These are phyloP conservation scores for Leccinum fibrillosum DNA, from an alignment of 768 basidiomycete species.

Conservation along the genomic window DNA sequence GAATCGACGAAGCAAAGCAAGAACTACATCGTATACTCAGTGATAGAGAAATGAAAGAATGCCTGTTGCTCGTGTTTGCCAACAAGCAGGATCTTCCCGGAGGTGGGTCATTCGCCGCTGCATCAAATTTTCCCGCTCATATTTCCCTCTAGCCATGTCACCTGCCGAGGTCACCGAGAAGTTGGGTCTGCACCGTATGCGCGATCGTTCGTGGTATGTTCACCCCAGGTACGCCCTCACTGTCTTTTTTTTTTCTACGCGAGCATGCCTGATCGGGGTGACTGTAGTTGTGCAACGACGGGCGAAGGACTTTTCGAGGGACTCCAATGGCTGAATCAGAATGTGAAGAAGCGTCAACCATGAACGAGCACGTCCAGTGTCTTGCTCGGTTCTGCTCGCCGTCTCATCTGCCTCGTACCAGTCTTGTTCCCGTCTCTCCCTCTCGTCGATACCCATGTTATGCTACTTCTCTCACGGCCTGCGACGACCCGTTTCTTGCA, in stretches of 20 bases:
- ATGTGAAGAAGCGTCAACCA: constrained; percentile 90
- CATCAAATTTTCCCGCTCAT: background rate
- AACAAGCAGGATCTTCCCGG: constrained; percentile 99
- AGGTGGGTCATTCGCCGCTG: constrained; percentile 51
- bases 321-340: constrained; percentile 95
- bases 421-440: constrained; percentile 12
- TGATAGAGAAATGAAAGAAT: constrained; percentile 98
- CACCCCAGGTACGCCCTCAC: constrained; percentile 78
- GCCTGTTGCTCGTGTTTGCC: constrained; percentile 94
- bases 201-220: constrained; percentile 98
- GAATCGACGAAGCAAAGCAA: constrained; percentile 94
- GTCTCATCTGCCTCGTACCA: constrained; percentile 23
- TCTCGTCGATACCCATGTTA: constrained; percentile 33
- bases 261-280: background rate
- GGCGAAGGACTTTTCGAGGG: constrained; percentile 98
- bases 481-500: constrained; percentile 31
- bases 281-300: constrained; percentile 83
- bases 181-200: constrained; percentile 91
- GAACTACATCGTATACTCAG: constrained; percentile 95
- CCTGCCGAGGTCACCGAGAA: constrained; percentile 98
- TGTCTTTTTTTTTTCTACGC: background rate
- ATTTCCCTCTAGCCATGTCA: constrained; percentile 73
- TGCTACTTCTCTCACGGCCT: constrained; percentile 35
- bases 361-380: constrained; percentile 35
- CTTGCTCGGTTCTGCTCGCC: constrained; percentile 19